Conservation (phyloP, 2,329 filamentous ascomycete species). For the Hypoxylon rubiginosum region DNA sequence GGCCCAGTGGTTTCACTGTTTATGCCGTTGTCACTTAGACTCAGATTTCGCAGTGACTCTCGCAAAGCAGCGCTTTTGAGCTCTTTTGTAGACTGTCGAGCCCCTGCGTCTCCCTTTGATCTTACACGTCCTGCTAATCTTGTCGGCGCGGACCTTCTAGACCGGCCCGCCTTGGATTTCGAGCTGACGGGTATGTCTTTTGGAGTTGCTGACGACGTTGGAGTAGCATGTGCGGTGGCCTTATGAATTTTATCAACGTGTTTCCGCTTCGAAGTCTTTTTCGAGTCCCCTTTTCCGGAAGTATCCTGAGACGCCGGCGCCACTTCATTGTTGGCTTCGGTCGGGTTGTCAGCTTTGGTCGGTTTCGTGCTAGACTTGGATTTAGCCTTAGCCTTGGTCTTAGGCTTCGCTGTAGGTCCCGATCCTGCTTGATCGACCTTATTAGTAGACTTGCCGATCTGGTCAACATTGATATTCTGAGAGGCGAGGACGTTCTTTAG, state of each 20-base stretch:
- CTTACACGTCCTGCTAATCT: constrained; percentile 2
- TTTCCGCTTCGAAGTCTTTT: background rate
- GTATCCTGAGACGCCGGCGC: background rate
- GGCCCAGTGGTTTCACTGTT: background rate
- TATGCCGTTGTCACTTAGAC: background rate
- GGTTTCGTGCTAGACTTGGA: background rate
- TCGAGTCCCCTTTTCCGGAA: background rate
- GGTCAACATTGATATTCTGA: constrained; percentile 50
- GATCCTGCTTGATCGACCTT: constrained; percentile 2
- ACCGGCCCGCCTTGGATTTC: background rate
- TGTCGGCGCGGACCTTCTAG: background rate
- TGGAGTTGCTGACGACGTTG: background rate
- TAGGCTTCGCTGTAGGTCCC: constrained; percentile 6
- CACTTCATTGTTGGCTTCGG: too few relatives aligned
- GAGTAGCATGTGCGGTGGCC: background rate
- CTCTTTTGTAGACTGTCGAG: background rate
- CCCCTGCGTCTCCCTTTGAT: constrained; percentile 1
- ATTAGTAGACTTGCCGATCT: constrained; percentile 32
- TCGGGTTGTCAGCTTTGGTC: background rate
- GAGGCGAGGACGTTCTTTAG: constrained; percentile 56
- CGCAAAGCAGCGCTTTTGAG: background rate
- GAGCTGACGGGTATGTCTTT: background rate
- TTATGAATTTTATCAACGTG: background rate
- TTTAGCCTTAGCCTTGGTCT: constrained; percentile 12
- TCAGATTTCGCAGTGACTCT: background rate